Evolutionary conservation across 805 yeast species (phyloP), one percentile per base, ranked within the genome.

Genomic region (Teunomyces tritomae): DNA sequence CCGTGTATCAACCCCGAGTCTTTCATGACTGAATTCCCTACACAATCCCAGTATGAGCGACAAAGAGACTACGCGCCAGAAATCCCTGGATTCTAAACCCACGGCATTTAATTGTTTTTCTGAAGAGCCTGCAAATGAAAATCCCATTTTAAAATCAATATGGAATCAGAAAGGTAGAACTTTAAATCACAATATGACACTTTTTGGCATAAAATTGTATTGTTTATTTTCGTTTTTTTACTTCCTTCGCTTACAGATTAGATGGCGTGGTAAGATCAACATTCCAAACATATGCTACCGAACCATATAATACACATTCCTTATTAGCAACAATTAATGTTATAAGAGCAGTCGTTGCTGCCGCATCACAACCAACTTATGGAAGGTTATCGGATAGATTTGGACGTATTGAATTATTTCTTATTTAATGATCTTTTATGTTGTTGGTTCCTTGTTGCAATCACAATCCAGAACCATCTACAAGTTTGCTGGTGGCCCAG

Each of bases 331-430:
- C 89, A 2, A 76, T 85, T 49, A 73, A 77, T 50, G 84, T 82
- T 27, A 74, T 84, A 50, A 73, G 74, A 47, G 68, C 78, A 27
- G 86, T 84, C 35, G 75, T 82, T 44, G 85, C 80, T 40, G 87
- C 87, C 20, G 88, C 85, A 13, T 74, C 85, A 3, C 86, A 82
- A 58, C 82, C 85, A 4, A 72, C 79, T 4, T 81, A 74, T 51
- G 89, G 89, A 8, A 70, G 87, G 53, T 64, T 84, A 30, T 76
- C 86, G 7, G 88, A 84, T 61, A 70, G 76, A 11, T 83, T 82
- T 58, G 89, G 89, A 11, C 78, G 89, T 59, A 54, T 80, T 28
- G 80, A 78, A 56, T 64, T 83, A 44, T 57, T 80, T 16, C 35
- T 78, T 14, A 59, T 76, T 6, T 70, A 1, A 67, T 82, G 8